Base-by-base conservation (phyloP, 2,329 filamentous ascomycete species). In the Westerdykella sp. region DNA sequence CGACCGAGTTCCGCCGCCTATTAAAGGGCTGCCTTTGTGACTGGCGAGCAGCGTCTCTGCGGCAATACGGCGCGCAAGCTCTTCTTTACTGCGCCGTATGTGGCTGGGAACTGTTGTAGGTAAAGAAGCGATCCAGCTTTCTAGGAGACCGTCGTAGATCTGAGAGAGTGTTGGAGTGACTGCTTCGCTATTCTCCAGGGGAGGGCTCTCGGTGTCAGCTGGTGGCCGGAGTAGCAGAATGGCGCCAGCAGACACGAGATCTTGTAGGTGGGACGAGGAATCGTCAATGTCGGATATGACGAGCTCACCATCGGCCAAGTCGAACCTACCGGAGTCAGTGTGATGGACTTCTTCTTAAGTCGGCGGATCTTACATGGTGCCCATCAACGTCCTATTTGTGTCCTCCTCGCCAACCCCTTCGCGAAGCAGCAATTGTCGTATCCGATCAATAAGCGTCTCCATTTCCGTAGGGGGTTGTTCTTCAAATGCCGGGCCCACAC, bases 41-140 rank as follows among this genome's bases (percentile, higher is more conserved):
- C 62, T 66, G 28, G 69, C 62, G 5, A 73, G 49, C 2, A 62
- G 48, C 2, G 72, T 37, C 35, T 71, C 63, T 5, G 63, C 58
- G 12, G 70, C 66, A 13, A 68, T 41, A 3, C 54, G 56, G 28
- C 63, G 56, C n/a, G 59, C 59, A 13, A 65, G 48, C 14, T 53
- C 50, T 48, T 67, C 64, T 34, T 60, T 60, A 5, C 34, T 47
- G 44, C 61, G 55, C 6, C 65, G 59, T 28, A 61, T 43, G 23
- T 49, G 49, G 16, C 48, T 42, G 4, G 64, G 48, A 1, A 61
- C 50, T 5, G 53, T 41, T 6, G 36, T 10, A 5, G 63, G 58
- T 25, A 69, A 41, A 9, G 60, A 49, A 14, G 55, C 58, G 13
- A 69, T 47, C 57, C 59, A 67, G 7, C 49, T 53, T 13, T 58